phyloP scores from a whole-genome alignment of 176 grass and related monocot genomes.

The Oryza nivara region DNA sequence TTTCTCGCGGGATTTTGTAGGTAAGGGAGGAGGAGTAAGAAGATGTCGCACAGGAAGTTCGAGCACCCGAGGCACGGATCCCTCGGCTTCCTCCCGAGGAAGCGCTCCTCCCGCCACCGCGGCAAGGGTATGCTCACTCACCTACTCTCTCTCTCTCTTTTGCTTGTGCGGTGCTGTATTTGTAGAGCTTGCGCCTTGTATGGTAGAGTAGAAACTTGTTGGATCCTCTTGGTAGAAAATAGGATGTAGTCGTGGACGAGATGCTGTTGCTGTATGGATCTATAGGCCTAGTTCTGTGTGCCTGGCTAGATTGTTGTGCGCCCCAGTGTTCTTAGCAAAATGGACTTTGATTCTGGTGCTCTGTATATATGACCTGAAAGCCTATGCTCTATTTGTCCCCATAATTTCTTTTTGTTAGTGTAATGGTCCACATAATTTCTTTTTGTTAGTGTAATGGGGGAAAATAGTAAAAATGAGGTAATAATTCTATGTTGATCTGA shows the following conservation, averaged over 20 bases:
- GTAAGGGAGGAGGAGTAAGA: constrained; percentile 47
- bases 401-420: too few species aligned
- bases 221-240: not conserved
- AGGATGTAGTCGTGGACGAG: not conserved
- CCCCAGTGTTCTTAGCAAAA: not conserved
- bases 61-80: constrained; percentile 98
- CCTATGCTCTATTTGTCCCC: too few species aligned
- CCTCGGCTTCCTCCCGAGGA: constrained; percentile 94
- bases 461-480: too few species aligned
- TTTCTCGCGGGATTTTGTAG: not conserved
- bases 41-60: constrained; percentile 97
- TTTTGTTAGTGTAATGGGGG: too few species aligned
- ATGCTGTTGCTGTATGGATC: not conserved
- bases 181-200: not conserved
- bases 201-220: not conserved
- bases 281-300: not conserved
- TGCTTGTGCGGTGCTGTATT: not conserved
- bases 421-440: too few species aligned
- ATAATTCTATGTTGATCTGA: too few species aligned
- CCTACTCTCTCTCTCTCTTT: not conserved
- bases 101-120: constrained; percentile 78
- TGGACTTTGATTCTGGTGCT: not conserved
- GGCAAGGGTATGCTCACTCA: constrained; percentile 67
- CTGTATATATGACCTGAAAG: too few species aligned
- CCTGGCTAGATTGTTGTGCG: not conserved